Evolutionary conservation across 2,329 filamentous ascomycete genomes (phyloP).

Genomic region (Lachnellula hyalina): DNA sequence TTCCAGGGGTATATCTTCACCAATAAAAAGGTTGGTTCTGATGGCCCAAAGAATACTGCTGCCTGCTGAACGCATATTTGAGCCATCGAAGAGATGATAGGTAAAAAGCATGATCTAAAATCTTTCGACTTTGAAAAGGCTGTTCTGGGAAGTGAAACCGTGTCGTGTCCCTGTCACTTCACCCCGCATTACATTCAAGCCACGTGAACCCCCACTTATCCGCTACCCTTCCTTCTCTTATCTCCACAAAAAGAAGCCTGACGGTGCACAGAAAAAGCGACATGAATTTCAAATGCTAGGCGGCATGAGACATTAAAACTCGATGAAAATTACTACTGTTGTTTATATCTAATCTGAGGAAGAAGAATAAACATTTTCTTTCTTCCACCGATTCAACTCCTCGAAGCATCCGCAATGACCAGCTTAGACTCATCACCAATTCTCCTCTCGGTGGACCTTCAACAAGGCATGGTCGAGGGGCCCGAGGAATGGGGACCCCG

Average conservation of each 20-base stretch:
- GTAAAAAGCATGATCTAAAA: background rate
- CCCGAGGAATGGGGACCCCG: conserved; percentile 17
- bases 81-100: background rate
- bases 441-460: conserved; percentile 22
- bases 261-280: no score
- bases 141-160: background rate
- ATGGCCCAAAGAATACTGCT: background rate
- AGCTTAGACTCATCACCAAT: conserved; percentile 7
- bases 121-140: background rate
- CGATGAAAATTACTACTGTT: no score
- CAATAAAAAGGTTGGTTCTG: background rate
- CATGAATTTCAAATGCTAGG: no score
- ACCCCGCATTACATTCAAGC: background rate
- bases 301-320: no score
- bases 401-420: background rate
- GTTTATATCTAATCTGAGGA: no score
- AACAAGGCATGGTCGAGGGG: conserved; percentile 16
- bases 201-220: no score
- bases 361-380: background rate
- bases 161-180: background rate
- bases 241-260: no score
- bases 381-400: background rate
- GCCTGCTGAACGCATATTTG: no score
- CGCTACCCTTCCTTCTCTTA: no score
- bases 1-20: background rate